Conservation (phyloP, 2,329 filamentous ascomycete species). For the Pseudopyrenochaeta lycopersici region DNA sequence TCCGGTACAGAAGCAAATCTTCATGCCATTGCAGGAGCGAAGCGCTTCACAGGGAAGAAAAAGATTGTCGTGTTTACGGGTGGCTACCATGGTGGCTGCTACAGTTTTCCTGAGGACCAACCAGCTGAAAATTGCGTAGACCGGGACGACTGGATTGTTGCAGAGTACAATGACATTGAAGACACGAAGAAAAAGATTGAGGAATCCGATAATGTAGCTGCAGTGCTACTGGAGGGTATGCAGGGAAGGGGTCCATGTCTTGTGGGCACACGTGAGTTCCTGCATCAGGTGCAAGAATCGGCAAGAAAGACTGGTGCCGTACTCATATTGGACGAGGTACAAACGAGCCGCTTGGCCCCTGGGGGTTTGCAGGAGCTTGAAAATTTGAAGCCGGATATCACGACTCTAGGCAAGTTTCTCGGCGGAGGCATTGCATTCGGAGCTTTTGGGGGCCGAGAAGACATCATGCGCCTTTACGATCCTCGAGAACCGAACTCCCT, state of each 20-base stretch:
- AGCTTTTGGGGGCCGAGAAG: slow-evolving; percentile 68
- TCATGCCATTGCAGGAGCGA: slow-evolving; percentile 50
- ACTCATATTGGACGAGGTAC: slow-evolving; percentile 73
- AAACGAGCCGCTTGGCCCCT: slow-evolving; percentile 32
- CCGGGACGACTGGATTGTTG: slow-evolving; percentile 66
- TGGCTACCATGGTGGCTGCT: slow-evolving; percentile 65
- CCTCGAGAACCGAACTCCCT: slow-evolving; percentile 55
- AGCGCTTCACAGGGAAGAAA: slow-evolving; percentile 55
- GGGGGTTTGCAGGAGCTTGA: slow-evolving; percentile 31
- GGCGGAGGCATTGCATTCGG: slow-evolving; percentile 74
- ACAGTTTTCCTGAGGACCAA: slow-evolving; percentile 54
- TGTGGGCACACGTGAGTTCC: slow-evolving; percentile 60
- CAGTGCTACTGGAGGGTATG: slow-evolving; percentile 73
- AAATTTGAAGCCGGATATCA: slow-evolving; percentile 52
- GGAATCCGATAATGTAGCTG: slow-evolving; percentile 59
- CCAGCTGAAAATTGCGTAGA: slow-evolving; percentile 60
- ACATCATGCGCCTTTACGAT: slow-evolving; percentile 68
- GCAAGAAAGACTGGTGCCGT: slow-evolving; percentile 62
- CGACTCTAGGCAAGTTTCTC: slow-evolving; percentile 72
- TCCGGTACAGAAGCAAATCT: slow-evolving; percentile 42
- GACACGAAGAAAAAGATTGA: slow-evolving; percentile 57
- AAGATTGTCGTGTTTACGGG: slow-evolving; percentile 58
- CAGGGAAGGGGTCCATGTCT: slow-evolving; percentile 70
- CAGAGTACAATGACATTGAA: slow-evolving; percentile 67
- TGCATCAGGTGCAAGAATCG: slow-evolving; percentile 59